Evolutionary conservation across 2,329 filamentous ascomycete species (phyloP), one percentile per base, ranked within the genome.

Genomic region (Penicillium hesseltinei): DNA sequence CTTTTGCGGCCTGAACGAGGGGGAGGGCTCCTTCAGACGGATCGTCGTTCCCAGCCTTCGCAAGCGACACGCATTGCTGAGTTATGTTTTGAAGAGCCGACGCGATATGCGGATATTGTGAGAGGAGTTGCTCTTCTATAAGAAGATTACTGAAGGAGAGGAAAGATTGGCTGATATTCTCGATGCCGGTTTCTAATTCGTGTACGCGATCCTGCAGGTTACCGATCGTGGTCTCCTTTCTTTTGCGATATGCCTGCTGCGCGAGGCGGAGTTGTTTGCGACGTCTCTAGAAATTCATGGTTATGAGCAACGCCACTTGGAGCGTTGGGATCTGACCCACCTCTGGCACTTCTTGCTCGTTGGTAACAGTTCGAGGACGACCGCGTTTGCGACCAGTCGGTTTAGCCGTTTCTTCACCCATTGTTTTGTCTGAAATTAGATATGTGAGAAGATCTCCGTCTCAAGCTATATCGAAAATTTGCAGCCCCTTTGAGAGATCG

Each of bases 101-200:
- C 29, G 66, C 56, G 38, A 68, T 48, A 23, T 45, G 50, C 15
- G 66, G 62, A 42, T 64, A 54, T 50, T 51, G 49, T 13, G 57
- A 31, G 5, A 68, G 56, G 43, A 66, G 25, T 17, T 55, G 43
- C 7, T 45, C 61, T 47, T 65, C 61, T 21, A 68, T 46, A 19
- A 68, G 64, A 40, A 68, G 54, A 60, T 56, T 62, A 58, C 66
- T 68, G 45, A 68, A 67, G 3, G 66, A 65, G 23, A 68, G 59
- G 49, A 68, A 68, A 19, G 65, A 67, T 38, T 66, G 47, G 60
- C 66, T 65, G 45, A 68, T 54, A 38, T 65, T 53, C 50, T 66
- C 61, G 47, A 68, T 65, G 38, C 64, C 66, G 15, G 53, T 43
- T 54, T 68, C 65, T 29, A 66, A 49, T 53, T 67, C 60, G 38